Evolutionary conservation across 164 flowering plant genomes (phyloP).

Genomic region (Nymphaea thermarum): DNA sequence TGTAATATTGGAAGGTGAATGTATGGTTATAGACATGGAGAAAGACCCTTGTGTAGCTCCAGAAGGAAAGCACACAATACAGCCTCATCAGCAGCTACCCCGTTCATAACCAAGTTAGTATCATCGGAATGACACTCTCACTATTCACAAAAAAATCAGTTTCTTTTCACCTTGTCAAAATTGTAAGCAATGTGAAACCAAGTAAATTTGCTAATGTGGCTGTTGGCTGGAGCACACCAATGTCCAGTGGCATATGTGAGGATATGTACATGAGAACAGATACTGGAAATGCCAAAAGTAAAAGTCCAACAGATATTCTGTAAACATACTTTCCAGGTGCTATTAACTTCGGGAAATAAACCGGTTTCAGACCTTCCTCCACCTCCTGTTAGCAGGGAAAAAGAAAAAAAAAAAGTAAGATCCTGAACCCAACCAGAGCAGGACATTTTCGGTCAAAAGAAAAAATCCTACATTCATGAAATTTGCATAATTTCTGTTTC

Average conservation of each 20-base stretch:
- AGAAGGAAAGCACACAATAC: neutral
- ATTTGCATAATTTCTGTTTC: no score
- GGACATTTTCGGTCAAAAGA: neutral
- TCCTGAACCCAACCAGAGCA: neutral
- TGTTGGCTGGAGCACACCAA: no score
- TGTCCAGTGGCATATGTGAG: no score
- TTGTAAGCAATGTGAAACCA: no score
- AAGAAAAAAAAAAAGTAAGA: no score
- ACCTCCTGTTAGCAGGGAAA: neutral
- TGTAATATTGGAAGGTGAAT: no score
- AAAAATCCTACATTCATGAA: no score
- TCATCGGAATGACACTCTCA: neutral
- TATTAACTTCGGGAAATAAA: slow-evolving; percentile 87
- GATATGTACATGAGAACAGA: no score
- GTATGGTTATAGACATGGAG: no score
- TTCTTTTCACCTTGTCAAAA: no score
- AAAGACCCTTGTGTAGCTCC: neutral
- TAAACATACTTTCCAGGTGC: slow-evolving; percentile 76
- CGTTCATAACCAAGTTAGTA: neutral
- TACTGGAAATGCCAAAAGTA: no score
- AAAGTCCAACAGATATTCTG: neutral
- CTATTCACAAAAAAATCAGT: neutral
- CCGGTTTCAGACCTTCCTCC: slow-evolving; percentile 18
- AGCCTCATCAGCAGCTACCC: neutral
- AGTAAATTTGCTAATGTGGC: no score